Evolutionary conservation across 257 asterid species (phyloP), one percentile per base, ranked within the genome.

Genomic region (Orobanche coerulescens): DNA sequence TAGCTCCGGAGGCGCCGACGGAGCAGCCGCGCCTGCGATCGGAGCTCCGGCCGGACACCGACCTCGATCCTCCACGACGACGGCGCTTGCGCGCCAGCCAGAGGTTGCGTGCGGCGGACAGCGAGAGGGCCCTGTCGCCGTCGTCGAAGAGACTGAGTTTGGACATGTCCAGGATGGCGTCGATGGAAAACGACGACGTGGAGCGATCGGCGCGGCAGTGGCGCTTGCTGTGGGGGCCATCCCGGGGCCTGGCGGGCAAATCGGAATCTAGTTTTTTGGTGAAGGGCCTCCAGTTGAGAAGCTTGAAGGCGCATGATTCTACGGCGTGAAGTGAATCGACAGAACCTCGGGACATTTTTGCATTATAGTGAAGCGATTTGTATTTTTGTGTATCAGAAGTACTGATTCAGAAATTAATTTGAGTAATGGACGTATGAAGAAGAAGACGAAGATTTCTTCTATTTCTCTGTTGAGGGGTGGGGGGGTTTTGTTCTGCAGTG

Each of bases 11-110:
- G 0, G 90, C 94, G 26, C 94, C 92, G 23, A 82, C 85, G 2
- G 95, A 85, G 72, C 90, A 71, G 36, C 90, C 82, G 34, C 92
- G 82, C 71, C 94, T 79, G 53, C 98, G 84, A 73, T 92, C 98
- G 60, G 96, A 88, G 74, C 96, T 92, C 71, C 95, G 78, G 0
- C 94, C 98, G 2, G 98, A 92, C 1, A 92, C 84, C 0, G 98
- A 92, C 63, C 90, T 76, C 11, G 98, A 92, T 0, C 95, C 96
- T 7, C 83, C 82, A 0, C 95, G 76, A 23, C 96, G 86, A 43
- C 98, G 80, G 37, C 98, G 86, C 62, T 88, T 86, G 3, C 90
- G 73, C 0, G 85, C 83, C 43, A 88, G 76, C 88, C 83, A 86
- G n/a, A 79, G 84, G 69, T 73, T 78, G 22, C 77, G 70, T 0